Evolutionary conservation across 1,139 yeast species (phyloP), one percentile per base, ranked within the genome.

Genomic region (Wickerhamomyces sp.): DNA sequence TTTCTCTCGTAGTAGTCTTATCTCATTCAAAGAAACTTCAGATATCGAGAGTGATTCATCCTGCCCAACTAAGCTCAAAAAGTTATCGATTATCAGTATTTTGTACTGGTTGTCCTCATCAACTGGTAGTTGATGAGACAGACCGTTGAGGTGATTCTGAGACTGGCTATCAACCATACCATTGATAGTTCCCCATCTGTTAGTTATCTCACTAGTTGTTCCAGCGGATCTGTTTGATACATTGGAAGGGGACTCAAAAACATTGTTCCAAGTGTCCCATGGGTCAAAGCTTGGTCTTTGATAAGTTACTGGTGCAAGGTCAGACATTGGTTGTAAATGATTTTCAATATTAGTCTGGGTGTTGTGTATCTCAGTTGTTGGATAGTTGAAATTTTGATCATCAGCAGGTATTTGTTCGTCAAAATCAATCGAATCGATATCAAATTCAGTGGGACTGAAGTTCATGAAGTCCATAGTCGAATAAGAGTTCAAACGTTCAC

Each of bases 311-410:
- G 43, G 44, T 6, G 36, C 44, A 18, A 55, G 45, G 31, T 51
- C 55, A 6, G 59, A 55, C 59, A 55, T 55, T 15, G 52, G 54
- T 27, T 55, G 57, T 10, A 55, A 11, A 33, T 48, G 52, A 4
- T 47, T 31, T 18, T 42, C 40, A 11, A 47, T 18, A 18, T 18
- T 18, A 15, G n/a, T 35, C 26, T 15, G 9, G 27, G 4, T 32
- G 26, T 34, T 29, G 11, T 33, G 34, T 10, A 36, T 29, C 14
- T 49, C 44, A 10, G 27, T 42, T 32, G 30, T 44, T 10, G 37
- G 27, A 34, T 37, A 36, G 34, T 34, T n/a, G 26, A 39, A 15
- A 1, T 30, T 39, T 4, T 26, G 35, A 14, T 39, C 34, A 1
- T 34, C 32, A n/a, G 23, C 29, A 1, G 29, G 14, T 11, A 37